Evolutionary conservation across 495 filamentous ascomycete genomes (phyloP), one percentile per base, ranked within the genome.

Genomic region (Massariosphaeria phaeospora): DNA sequence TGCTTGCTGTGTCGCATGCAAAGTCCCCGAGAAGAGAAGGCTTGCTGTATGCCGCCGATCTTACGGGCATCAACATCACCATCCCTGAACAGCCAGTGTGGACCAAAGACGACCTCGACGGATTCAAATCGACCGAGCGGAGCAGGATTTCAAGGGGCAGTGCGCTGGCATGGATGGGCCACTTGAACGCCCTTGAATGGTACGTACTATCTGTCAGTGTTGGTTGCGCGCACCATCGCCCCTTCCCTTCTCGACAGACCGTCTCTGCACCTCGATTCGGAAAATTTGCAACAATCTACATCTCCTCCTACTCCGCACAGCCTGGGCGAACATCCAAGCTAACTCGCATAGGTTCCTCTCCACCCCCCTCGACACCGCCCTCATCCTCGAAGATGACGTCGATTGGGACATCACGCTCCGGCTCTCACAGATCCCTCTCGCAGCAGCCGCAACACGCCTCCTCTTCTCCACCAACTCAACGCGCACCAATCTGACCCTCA

Each of bases 381-480:
- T 74, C n/a, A 70, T 75, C 43, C 57, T 75, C 30, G 73, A 75
- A 66, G 70, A 73, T 55, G 72, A 74, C 45, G 69, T 70, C 10
- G 73, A 74, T 62, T 74, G 66, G 69, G 66, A 70, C 48, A 61
- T 69, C 25, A 56, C 62, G 12, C 59, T 74, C 34, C 63, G 62
- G 10, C 54, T 48, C 3, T 45, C 40, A 12, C 63, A 68, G 44
- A 58, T 66, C 42, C 66, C 61, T 13, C 47, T 51, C 38, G 64
- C 57, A 8, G 66, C 64, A 5, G 46, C 57, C 27, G 58, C 62
- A 31, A 36, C 63, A 40, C 60, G 63, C n/a, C 18, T 45, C 15
- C 53, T 68, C 31, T 27, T 61, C 31, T 36, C 26, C 40, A 40
- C 45, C 9, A 30, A 13, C 48, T n/a, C n/a, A n/a, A n/a, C n/a